Conservation (phyloP, 805 yeast genomes). For the Priceomyces medius region DNA sequence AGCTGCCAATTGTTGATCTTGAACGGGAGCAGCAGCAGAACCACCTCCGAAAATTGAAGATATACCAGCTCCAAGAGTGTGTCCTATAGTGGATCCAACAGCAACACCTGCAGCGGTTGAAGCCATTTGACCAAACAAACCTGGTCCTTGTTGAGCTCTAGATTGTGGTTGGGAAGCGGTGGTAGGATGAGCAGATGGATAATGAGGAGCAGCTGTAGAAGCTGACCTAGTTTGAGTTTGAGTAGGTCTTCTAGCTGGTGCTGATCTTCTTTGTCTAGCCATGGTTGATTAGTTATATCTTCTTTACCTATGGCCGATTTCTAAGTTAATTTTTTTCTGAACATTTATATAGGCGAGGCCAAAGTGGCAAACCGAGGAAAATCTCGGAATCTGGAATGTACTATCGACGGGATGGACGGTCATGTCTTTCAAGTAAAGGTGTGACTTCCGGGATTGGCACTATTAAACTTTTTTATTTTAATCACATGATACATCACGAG, state of each 20-base stretch:
- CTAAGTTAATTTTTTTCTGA: background rate
- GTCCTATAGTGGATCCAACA: slow-evolving; percentile 96
- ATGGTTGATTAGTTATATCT: slow-evolving; percentile 17
- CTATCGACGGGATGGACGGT: background rate
- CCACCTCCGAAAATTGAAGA: slow-evolving; percentile 87
- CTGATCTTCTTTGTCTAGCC: slow-evolving; percentile 57
- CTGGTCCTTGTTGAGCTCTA: slow-evolving; percentile 63
- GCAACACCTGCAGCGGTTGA: slow-evolving; percentile 99
- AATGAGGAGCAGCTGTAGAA: slow-evolving; percentile 61
- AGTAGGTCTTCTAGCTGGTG: slow-evolving; percentile 48
- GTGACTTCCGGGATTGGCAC: background rate
- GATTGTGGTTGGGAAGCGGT: slow-evolving; percentile 35
- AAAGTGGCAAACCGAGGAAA: slow-evolving; percentile 7
- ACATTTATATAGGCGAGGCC: background rate
- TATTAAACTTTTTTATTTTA: background rate
- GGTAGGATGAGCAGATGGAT: slow-evolving; percentile 52
- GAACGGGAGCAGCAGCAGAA: slow-evolving; percentile 51
- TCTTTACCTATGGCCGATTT: background rate
- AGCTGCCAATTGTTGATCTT: slow-evolving; percentile 43
- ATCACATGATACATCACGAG: background rate
- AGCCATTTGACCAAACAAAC: slow-evolving; percentile 96
- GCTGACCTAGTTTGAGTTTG: slow-evolving; percentile 68
- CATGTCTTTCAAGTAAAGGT: background rate
- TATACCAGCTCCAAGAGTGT: slow-evolving; percentile 93
- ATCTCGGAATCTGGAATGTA: slow-evolving; percentile 3